These are phyloP conservation scores for Scopulariopsis brevicaulis DNA, from an alignment of 2,329 filamentous ascomycete species.

Conservation along the genomic window DNA sequence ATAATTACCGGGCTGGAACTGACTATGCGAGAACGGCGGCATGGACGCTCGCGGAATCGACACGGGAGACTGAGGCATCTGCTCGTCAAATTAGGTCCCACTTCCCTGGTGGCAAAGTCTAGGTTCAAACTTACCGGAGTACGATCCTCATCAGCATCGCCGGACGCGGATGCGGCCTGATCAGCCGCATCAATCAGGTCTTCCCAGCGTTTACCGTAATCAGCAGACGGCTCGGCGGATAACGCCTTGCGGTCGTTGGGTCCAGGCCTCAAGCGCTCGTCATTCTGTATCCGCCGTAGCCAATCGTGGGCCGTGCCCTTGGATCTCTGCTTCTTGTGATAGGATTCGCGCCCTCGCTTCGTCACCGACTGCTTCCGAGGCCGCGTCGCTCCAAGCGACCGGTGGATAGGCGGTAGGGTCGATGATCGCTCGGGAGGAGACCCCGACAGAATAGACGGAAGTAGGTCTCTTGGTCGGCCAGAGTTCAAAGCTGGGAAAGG, in stretches of 20 bases:
- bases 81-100: conserved; percentile 3
- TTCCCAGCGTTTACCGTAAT: conserved; percentile 87
- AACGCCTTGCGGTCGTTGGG: conserved; percentile 71
- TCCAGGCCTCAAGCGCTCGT: conserved; percentile 51
- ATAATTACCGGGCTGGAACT: conserved; percentile 54
- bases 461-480: conserved; percentile 56
- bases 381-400: conserved; percentile 57
- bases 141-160: conserved; percentile 82
- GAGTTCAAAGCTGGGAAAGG: conserved; percentile 53
- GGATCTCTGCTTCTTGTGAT: conserved; percentile 73
- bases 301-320: conserved; percentile 58
- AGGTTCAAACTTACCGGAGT: conserved; percentile 57
- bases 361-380: conserved; percentile 80
- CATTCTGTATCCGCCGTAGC: conserved; percentile 45
- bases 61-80: conserved; percentile 55
- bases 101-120: background rate
- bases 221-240: conserved; percentile 72
- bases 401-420: conserved; percentile 73
- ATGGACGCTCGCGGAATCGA: conserved; percentile 51
- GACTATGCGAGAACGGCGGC: conserved; percentile 47
- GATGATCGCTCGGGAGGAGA: conserved; percentile 82
- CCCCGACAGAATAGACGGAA: conserved; percentile 71
- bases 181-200: conserved; percentile 84
- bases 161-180: conserved; percentile 68
- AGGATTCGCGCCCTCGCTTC: conserved; percentile 62